phyloP scores from a whole-genome alignment of 768 basidiomycete genomes.

The Dentipellis sp. region DNA sequence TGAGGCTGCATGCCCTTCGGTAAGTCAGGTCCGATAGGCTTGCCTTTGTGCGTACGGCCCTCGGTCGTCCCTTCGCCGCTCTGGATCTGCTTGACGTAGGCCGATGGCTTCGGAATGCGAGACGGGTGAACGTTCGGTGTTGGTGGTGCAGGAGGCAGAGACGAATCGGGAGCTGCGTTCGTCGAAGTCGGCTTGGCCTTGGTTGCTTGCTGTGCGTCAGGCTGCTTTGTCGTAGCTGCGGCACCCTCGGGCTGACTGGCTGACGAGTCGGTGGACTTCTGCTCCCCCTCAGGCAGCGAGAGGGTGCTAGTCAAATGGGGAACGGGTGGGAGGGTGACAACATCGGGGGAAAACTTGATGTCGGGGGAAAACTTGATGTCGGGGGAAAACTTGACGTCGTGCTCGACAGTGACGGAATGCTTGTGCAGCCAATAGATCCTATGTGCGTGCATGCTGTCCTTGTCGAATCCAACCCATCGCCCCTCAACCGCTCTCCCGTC shows the following conservation, averaged over 20 bases:
- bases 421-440: constrained; percentile 1
- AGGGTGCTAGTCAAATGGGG: not conserved
- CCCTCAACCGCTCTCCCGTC: not conserved
- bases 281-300: not conserved
- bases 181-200: not conserved
- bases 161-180: not conserved
- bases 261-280: not conserved
- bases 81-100: not conserved
- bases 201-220: not conserved
- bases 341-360: not conserved
- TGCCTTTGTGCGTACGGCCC: not conserved
- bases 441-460: not conserved
- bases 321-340: not conserved
- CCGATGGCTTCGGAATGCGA: not conserved
- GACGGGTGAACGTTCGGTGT: not conserved
- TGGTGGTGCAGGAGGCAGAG: not conserved
- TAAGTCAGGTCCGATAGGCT: not conserved
- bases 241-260: not conserved
- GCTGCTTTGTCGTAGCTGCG: too few species aligned
- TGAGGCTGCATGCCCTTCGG: not conserved
- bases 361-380: not conserved
- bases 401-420: constrained; percentile 2
- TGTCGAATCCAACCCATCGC: not conserved
- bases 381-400: constrained; percentile 1
- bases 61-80: not conserved